phyloP scores from a whole-genome alignment of 352 stramenopile genomes.

The Globisporangium megalacanthum region DNA sequence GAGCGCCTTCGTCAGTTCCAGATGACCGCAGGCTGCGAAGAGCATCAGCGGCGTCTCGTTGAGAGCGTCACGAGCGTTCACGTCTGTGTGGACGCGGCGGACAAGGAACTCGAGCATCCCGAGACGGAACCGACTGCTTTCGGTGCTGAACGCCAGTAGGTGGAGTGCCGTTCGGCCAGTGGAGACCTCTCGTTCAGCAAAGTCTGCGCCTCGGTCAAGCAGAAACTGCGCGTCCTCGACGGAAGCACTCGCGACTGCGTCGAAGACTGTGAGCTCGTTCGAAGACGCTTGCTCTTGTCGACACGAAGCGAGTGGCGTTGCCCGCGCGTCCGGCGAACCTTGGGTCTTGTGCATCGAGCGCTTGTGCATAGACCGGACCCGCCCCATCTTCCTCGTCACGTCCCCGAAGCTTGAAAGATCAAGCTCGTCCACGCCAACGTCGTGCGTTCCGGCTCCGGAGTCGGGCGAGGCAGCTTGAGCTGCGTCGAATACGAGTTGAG shows the following conservation, averaged over 20 bases:
- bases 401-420: slow-evolving; percentile 37
- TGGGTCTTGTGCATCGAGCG: slow-evolving; percentile 22
- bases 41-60: slow-evolving; percentile 51
- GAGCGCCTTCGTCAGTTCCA: slow-evolving; percentile 38
- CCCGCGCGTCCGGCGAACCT: neutral
- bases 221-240: slow-evolving; percentile 55
- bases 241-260: slow-evolving; percentile 45
- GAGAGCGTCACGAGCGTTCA: slow-evolving; percentile 33
- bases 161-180: slow-evolving; percentile 48
- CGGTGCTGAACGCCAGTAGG: slow-evolving; percentile 49
- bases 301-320: neutral
- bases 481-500: slow-evolving; percentile 20
- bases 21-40: slow-evolving; percentile 40
- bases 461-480: slow-evolving; percentile 12
- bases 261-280: slow-evolving; percentile 35
- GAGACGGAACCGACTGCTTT: slow-evolving; percentile 32
- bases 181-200: slow-evolving; percentile 30
- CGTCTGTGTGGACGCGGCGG: slow-evolving; percentile 21
- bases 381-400: slow-evolving; percentile 36
- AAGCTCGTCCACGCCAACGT: slow-evolving; percentile 45
- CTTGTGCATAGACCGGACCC: slow-evolving; percentile 39
- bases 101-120: slow-evolving; percentile 58
- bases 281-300: neutral
- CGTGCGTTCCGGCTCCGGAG: slow-evolving; percentile 9
- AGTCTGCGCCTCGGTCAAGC: slow-evolving; percentile 31